Conservation (phyloP, 202 grass and related monocot species). For the Schoenoplectus triqueter region DNA sequence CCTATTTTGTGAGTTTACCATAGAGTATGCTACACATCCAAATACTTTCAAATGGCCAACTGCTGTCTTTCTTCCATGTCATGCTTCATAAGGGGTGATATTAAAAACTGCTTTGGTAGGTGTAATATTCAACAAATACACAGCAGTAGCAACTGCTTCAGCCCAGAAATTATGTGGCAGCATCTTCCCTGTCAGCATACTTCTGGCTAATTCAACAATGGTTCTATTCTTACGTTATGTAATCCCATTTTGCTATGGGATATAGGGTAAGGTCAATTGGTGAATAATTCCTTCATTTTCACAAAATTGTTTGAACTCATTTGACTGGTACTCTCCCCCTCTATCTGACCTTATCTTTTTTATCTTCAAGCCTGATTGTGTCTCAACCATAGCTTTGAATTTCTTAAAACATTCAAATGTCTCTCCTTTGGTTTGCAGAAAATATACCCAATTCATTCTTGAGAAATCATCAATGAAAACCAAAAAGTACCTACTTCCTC, state of each 20-base stretch:
- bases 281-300: background rate
- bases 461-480: slow-evolving; percentile 31
- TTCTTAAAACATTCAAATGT: slow-evolving; percentile 20
- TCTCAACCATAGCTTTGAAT: slow-evolving; percentile 25
- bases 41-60: slow-evolving; percentile 29
- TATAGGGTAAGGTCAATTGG: slow-evolving; percentile 12
- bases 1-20: slow-evolving; percentile 18
- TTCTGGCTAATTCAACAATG: slow-evolving; percentile 26
- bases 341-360: background rate
- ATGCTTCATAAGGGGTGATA: slow-evolving; percentile 11
- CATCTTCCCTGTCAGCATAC: slow-evolving; percentile 11
- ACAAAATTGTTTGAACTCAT: slow-evolving; percentile 31
- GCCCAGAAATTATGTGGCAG: slow-evolving; percentile 32
- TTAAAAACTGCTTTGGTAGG: background rate
- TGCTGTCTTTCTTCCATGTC: background rate
- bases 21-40: background rate
- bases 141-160: background rate
- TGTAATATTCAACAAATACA: slow-evolving; percentile 30
- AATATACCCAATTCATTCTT: slow-evolving; percentile 40
- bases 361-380: background rate
- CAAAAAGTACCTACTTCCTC: background rate
- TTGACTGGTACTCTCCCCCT: slow-evolving; percentile 33
- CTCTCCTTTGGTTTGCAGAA: background rate
- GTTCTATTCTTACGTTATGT: background rate
- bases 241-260: background rate